Base-by-base conservation (phyloP, 805 yeast genomes). In the Candida gorgasii region DNA sequence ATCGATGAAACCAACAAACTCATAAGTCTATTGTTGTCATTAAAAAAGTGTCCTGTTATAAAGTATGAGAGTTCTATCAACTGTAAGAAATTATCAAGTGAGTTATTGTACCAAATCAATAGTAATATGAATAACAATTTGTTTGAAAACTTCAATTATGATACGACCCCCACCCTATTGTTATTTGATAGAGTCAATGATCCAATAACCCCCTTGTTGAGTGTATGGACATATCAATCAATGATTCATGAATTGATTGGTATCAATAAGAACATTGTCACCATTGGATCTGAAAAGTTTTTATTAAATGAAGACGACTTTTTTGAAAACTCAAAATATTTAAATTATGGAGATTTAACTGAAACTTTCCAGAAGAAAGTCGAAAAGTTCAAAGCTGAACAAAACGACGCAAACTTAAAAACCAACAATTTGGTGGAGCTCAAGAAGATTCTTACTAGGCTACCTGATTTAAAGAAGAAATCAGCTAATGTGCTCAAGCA, bases 191-290 rank as follows among this genome's bases (percentile, higher is more conserved):
- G 99, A 40, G 78, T 82, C 44, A 85, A 80, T 55, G 99, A 93
- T 63, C 97, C 99, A 2, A 72, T 92, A 11, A 92, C 99, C 0
- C 97, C 99, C 1, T 72, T 93, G 22, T 66, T 93, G 37, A 79
- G 84, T 29, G 99, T 98, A 2, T 93, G 99, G 99, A 90, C 99
- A 1, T 93, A 89, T 63, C 98, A 92, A 59, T 86, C 97, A 2
- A 92, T 93, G 98, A 88, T 93, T 13, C 96, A 92, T 60, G 98
- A 95, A 59, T 75, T 89, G 16, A 69, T 93, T 22, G 96, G 92
- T 2, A 86, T 93, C 45, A 67, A 73, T 24, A 84, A 89, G 57
- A 92, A 93, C 53, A 77, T 90, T 2, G 95, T 89, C 3, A 84
- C 80, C 51, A 61, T 90, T 26, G 69, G 62, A 1, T 80, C 76